Evolutionary conservation across 2,329 filamentous ascomycete species (phyloP).

Genomic region (Acarospora socialis): DNA sequence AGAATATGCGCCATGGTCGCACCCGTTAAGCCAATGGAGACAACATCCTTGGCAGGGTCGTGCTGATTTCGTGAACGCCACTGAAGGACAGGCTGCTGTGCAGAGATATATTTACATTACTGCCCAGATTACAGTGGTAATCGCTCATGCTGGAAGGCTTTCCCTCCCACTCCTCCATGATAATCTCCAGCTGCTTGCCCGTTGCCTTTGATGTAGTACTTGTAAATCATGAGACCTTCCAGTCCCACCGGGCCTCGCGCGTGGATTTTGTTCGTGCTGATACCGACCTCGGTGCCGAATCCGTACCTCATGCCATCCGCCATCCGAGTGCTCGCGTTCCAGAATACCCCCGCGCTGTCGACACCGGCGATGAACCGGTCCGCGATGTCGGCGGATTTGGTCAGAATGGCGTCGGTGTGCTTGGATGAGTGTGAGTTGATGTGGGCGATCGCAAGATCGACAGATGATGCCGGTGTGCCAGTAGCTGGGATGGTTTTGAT

Average conservation of each 20-base stretch:
- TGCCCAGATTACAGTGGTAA: slow-evolving; percentile 21
- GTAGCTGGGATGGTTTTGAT: slow-evolving; percentile 55
- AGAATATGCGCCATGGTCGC: too few relatives aligned
- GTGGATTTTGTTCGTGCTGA: slow-evolving; percentile 98
- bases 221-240: slow-evolving; percentile 92
- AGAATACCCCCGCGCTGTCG: slow-evolving; percentile 86
- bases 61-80: too few relatives aligned
- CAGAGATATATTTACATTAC: too few relatives aligned
- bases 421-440: slow-evolving; percentile 88
- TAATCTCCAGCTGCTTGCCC: slow-evolving; percentile 76
- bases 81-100: too few relatives aligned
- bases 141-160: slow-evolving; percentile 41
- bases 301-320: slow-evolving; percentile 95
- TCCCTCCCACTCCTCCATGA: slow-evolving; percentile 36
- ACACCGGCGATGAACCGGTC: slow-evolving; percentile 72
- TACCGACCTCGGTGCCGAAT: slow-evolving; percentile 95
- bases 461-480: slow-evolving; percentile 15
- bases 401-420: slow-evolving; percentile 88
- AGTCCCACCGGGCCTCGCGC: slow-evolving; percentile 83
- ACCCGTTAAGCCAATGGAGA: too few relatives aligned
- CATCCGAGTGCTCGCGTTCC: slow-evolving; percentile 90
- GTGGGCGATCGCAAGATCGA: slow-evolving; percentile 64
- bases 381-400: slow-evolving; percentile 50
- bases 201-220: slow-evolving; percentile 74
- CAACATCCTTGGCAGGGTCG: too few relatives aligned